Base-by-base conservation (phyloP, 2,329 filamentous ascomycete genomes). In the Penicillium capsulatum region DNA sequence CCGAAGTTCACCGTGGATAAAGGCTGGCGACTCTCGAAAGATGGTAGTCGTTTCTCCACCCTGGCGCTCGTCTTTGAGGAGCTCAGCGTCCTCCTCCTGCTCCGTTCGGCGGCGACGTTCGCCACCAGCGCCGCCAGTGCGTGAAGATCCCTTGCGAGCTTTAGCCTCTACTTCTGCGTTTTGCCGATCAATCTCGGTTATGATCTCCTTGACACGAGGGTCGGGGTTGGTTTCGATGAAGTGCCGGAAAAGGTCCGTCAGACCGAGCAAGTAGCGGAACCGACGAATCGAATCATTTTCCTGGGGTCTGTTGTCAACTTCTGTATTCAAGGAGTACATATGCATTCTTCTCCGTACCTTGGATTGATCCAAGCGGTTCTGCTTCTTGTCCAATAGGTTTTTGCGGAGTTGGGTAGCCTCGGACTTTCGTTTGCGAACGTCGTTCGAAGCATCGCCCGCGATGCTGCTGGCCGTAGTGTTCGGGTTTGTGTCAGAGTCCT, bases 161-260 rank as follows among this genome's bases (percentile, higher is more conserved):
- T 77, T 84, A 27, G 74, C 73, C 19, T 80, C 77, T 52, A 89
- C 70, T 48, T 79, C 86, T 9, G 78, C 82, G 63, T 97, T 94
- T 63, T 95, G 90, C 32, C 87, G 83, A 66, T 98, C 92, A 58
- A 97, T 96, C 66, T 96, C 87, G 35, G 79, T 77, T 77, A 97
- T 92, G 54, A 96, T 88, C 42, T 94, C 86, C 56, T 91, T 86
- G 58, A 97, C 92, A 56, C 86, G 87, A 11, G 92, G 91, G 60
- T 98, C 90, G 4, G 90, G 91, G 60, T 96, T 98, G 7, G 89
- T 88, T 61, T 97, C 90, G 69, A 98, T 98, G 66, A 98, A 98
- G 69, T 98, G 92, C 50, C 94, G 88, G 72, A 98, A 98, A 14
- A 98, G 75, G 59, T 98, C 92, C 11, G 92, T 98, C 36, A 98